These are phyloP conservation scores for Populus hybrid DNA, from an alignment of 441 rosid species.

Conservation along the genomic window DNA sequence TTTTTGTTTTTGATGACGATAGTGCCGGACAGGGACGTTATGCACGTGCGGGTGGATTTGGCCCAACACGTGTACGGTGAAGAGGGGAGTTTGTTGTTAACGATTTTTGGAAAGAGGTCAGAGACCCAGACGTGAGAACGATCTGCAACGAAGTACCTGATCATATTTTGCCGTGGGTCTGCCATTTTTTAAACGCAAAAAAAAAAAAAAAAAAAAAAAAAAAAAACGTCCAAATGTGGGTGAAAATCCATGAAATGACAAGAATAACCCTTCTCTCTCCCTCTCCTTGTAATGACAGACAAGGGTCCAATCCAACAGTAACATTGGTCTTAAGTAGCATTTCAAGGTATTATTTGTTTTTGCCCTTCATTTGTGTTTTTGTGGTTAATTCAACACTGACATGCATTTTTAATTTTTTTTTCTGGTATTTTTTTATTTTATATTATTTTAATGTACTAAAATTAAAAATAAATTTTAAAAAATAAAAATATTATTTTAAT, in stretches of 20 bases:
- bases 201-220: background rate
- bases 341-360: too few species aligned
- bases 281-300: too few species aligned
- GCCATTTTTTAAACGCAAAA: background rate
- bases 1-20: conserved; percentile 17
- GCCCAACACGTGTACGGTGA: conserved; percentile 26
- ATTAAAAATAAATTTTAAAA: too few species aligned
- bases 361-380: too few species aligned
- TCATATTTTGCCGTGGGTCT: conserved; percentile 6
- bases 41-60: conserved; percentile 31
- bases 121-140: background rate
- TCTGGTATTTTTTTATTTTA: too few species aligned
- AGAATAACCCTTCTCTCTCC: background rate
- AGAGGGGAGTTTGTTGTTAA: background rate
- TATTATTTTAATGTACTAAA: too few species aligned
- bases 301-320: too few species aligned
- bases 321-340: too few species aligned
- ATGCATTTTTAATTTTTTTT: too few species aligned
- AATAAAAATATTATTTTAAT: too few species aligned
- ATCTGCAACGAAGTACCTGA: conserved; percentile 9
- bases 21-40: background rate
- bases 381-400: too few species aligned
- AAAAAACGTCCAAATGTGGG: too few species aligned
- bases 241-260: background rate
- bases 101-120: background rate